These are phyloP conservation scores for Mycotypha africana DNA, from an alignment of 371 early-diverging fungal species.

Conservation along the genomic window DNA sequence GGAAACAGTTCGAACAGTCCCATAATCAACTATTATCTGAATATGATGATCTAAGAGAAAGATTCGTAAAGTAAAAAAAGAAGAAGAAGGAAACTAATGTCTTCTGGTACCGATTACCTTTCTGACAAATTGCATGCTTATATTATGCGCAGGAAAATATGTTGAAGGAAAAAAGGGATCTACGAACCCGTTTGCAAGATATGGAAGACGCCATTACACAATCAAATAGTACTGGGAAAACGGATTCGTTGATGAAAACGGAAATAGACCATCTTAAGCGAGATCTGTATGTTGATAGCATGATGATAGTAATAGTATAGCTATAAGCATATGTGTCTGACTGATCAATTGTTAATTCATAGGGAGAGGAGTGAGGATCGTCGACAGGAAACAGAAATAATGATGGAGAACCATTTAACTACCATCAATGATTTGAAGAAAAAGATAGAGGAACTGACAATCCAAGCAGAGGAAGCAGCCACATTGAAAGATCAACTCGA, in stretches of 20 bases:
- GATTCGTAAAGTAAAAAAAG: conserved; percentile 47
- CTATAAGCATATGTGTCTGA: background rate
- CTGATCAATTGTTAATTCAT: too few relatives aligned
- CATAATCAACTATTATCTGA: conserved; percentile 49
- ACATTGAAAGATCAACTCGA: conserved; percentile 80
- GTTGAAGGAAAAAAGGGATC: conserved; percentile 56
- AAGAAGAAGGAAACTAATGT: too few relatives aligned
- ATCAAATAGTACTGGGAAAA: conserved; percentile 71
- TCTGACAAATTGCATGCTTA: too few relatives aligned
- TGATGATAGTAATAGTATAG: background rate
- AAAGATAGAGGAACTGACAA: conserved; percentile 60
- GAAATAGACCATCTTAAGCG: conserved; percentile 87
- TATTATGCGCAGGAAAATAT: conserved; percentile 56
- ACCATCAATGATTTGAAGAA: conserved; percentile 63
- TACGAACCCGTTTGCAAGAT: conserved; percentile 60
- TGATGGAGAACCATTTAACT: conserved; percentile 53
- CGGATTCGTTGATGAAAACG: conserved; percentile 79
- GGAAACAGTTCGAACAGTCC: conserved; percentile 51
- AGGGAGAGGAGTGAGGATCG: conserved; percentile 74
- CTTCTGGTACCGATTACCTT: too few relatives aligned
- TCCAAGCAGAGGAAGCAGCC: conserved; percentile 67
- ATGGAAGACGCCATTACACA: conserved; percentile 64
- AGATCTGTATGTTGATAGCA: conserved; percentile 66
- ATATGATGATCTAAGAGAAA: conserved; percentile 43
- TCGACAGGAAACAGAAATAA: conserved; percentile 65